A percentile compares a stretch with the other conserved stretches of the same genome.
phyloP scores from a whole-genome alignment of 345 rosid species.

The Eucalyptus sideroxylon region DNA sequence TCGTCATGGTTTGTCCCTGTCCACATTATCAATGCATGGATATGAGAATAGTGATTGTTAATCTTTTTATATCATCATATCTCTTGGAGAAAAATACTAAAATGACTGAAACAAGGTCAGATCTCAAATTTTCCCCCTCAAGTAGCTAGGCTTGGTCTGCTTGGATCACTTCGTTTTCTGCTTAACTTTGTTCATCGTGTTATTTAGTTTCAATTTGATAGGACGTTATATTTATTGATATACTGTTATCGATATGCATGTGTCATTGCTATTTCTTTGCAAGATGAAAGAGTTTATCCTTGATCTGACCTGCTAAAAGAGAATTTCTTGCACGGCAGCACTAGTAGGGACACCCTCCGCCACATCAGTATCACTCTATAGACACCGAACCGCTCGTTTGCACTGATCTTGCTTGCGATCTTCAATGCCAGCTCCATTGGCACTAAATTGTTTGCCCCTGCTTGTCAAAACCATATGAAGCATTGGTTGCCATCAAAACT shows the following conservation, averaged over 20 bases:
- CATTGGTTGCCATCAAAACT: too few relatives aligned
- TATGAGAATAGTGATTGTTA: not conserved
- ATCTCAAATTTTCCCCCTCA: not conserved
- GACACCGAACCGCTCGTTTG: too few relatives aligned
- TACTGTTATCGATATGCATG: not conserved
- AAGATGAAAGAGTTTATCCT: not conserved
- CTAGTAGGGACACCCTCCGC: constrained; percentile 56
- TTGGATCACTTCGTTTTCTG: not conserved
- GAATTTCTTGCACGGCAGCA: constrained; percentile 55
- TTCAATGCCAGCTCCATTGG: too few relatives aligned
- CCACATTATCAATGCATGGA: not conserved
- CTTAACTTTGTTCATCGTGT: not conserved
- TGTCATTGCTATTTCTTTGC: not conserved
- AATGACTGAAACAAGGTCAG: not conserved
- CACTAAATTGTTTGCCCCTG: too few relatives aligned
- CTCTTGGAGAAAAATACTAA: not conserved
- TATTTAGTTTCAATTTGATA: not conserved
- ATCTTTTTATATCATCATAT: too few relatives aligned
- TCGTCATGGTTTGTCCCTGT: constrained; percentile 62
- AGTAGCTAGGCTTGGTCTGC: not conserved
- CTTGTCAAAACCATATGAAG: too few relatives aligned
- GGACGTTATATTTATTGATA: not conserved
- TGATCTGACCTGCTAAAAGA: constrained; percentile 55
- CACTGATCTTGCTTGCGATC: too few relatives aligned
- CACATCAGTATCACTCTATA: constrained; percentile 32